Percentiles rank a stretch among this genome's conserved stretches.
Evolutionary conservation across 2,329 filamentous ascomycete genomes (phyloP).

Genomic region (Cordyceps pruinosa): DNA sequence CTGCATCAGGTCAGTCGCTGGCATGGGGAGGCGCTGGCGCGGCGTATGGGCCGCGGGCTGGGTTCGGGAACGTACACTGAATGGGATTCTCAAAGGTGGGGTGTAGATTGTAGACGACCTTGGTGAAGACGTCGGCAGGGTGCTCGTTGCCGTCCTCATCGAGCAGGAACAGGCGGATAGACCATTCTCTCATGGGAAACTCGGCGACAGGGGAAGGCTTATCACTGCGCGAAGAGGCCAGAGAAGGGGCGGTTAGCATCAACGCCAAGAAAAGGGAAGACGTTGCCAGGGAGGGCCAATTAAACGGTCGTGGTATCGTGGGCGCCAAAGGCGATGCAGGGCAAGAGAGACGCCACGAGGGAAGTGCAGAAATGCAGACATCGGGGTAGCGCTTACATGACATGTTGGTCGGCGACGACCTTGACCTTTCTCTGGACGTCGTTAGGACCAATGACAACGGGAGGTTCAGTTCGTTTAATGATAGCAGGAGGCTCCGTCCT

Average conservation of each 20-base stretch:
- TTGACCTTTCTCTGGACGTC: conserved; percentile 73
- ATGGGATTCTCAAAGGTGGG: conserved; percentile 83
- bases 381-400: conserved; percentile 58
- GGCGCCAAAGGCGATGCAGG: not conserved
- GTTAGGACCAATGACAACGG: conserved; percentile 20
- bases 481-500: not conserved
- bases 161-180: conserved; percentile 74
- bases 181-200: conserved; percentile 91
- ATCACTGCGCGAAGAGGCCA: conserved; percentile 45
- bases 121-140: conserved; percentile 79
- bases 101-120: conserved; percentile 87
- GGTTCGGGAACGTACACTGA: conserved; percentile 60
- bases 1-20: conserved; percentile 27
- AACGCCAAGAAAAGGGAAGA: not conserved
- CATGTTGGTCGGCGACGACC: conserved; percentile 84
- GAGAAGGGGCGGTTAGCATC: not conserved
- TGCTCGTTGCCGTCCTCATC: conserved; percentile 82
- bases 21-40: not conserved
- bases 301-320: not conserved
- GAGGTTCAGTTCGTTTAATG: not conserved
- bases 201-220: conserved; percentile 77
- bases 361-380: conserved; percentile 9
- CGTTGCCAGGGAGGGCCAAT: not conserved
- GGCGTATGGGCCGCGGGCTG: not conserved
- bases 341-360: not conserved